Evolutionary conservation across 2,329 filamentous ascomycete genomes (phyloP), one percentile per base, ranked within the genome.

Genomic region (Fusarium oxysporum): DNA sequence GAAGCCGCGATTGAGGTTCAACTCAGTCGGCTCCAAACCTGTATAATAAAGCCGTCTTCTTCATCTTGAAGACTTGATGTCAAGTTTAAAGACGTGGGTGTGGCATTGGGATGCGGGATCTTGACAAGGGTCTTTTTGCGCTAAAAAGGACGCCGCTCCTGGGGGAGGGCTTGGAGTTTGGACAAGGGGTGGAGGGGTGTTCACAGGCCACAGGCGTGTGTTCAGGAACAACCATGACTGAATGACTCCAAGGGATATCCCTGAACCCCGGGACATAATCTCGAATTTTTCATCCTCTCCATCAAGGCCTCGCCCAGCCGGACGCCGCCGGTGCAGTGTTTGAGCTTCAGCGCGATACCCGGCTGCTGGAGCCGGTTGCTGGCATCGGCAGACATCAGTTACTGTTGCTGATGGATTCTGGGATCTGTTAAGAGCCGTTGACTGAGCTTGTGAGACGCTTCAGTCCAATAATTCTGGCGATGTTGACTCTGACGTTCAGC

Each of bases 91-190:
- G 68, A 77, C 67, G 66, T 77, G 74, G 76, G 76, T 78, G 76
- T 78, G 76, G 73, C 76, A 78, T 78, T 78, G 70, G 45, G 73
- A 74, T 58, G 75, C 76, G 76, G 75, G 76, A 78, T 76, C 73
- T 73, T 38, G 73, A 78, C 76, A 78, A 78, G 76, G 76, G 76
- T 78, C 47, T 68, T 64, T 44, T 40, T 61, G 71, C 76, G 76
- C 76, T 78, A 77, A 78, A 66, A 78, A 64, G 63, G 66, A 57
- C 76, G 74, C 75, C 76, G 70, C 69, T 62, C 69, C 76, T 75
- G 73, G 66, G 68, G 30, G 38, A 61, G 61, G 74, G 65, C 71
- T 75, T 62, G 62, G 53, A 70, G 73, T 70, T 74, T 68, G 60
- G 68, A 41, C 65, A 55, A 56, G 62, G 71, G 69, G 65, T 76